Base-by-base conservation (phyloP, 805 yeast species). In the Maudiozyma serrabonitensis region DNA sequence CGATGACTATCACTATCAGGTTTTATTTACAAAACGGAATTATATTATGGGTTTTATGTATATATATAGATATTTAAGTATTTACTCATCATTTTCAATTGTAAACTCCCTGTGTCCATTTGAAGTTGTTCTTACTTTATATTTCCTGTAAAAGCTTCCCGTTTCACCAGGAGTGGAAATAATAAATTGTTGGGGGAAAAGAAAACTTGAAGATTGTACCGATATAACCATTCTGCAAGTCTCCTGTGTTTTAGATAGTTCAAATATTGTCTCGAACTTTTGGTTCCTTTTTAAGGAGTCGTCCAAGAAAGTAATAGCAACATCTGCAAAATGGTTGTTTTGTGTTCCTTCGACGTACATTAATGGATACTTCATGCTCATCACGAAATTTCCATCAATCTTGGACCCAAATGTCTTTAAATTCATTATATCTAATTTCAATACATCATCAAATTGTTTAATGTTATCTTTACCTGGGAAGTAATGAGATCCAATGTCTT, bases 41-140 rank as follows among this genome's bases (percentile, higher is more conserved):
- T 35, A 6, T 35, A 35, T 35, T 35, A n/a, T 15, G 5, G 18
- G 11, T 13, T 44, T 13, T 25, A 26, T 37, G 6, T 42, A 7
- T 28, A 6, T 39, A 39, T 9, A 13, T 19, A 23, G 8, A 11
- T 41, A 15, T 25, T 6, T 23, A 7, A 35, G 5, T 35, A n/a
- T 35, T 12, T 37, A 23, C 5, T 26, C n/a, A 40, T 39, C 16
- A 2, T 37, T 23, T 15, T 45, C 28, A 11, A 56, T 45, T 2
- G 59, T 58, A 41, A 53, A 63, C 46, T 62, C 67, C n/a, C 56
- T 53, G 43, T 56, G 58, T 1, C 60, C 61, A 46, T 54, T 60
- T 12, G 43, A 21, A 2, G 49, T 53, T 16, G 46, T 50, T 3
- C 45, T 38, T 25, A 57, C 49, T n/a, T 54, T 52, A 38, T 52